These are phyloP conservation scores for Excoecaria cochinchinensis DNA, from an alignment of 345 rosid species.

Conservation along the genomic window DNA sequence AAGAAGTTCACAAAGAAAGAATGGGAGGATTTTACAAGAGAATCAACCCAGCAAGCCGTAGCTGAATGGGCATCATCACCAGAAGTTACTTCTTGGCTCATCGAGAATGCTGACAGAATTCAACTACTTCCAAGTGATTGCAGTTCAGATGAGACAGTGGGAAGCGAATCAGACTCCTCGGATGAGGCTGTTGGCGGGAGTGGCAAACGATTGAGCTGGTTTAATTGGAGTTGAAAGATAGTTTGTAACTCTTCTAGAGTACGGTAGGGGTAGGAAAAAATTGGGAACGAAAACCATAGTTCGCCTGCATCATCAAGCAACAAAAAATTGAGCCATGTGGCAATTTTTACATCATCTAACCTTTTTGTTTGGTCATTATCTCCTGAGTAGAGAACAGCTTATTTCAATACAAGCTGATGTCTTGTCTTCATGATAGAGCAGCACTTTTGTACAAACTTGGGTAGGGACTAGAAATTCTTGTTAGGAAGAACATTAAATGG, in stretches of 20 bases:
- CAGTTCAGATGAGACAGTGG: slow-evolving; percentile 50
- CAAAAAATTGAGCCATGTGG: not conserved
- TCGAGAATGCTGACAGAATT: slow-evolving; percentile 67
- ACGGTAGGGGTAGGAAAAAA: not conserved
- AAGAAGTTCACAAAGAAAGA: slow-evolving; percentile 65
- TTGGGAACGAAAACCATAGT: slow-evolving; percentile 1
- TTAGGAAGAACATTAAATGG: no score
- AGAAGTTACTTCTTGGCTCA: slow-evolving; percentile 68
- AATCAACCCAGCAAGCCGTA: slow-evolving; percentile 37
- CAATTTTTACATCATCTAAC: not conserved
- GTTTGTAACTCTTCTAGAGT: not conserved
- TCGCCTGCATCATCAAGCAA: not conserved
- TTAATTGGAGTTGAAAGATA: slow-evolving; percentile 25
- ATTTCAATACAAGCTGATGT: no score
- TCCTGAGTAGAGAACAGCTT: no score
- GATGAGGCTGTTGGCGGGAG: slow-evolving; percentile 37
- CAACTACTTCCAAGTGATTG: slow-evolving; percentile 49
- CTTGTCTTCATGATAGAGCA: no score
- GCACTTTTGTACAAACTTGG: no score
- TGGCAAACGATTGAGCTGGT: slow-evolving; percentile 34
- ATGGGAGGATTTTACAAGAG: slow-evolving; percentile 72
- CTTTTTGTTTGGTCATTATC: not conserved
- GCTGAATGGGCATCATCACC: slow-evolving; percentile 57
- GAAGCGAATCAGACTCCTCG: slow-evolving; percentile 64
- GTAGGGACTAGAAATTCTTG: no score